Evolutionary conservation across 2,329 filamentous ascomycete genomes (phyloP).

Genomic region (Fusarium sublunatum): DNA sequence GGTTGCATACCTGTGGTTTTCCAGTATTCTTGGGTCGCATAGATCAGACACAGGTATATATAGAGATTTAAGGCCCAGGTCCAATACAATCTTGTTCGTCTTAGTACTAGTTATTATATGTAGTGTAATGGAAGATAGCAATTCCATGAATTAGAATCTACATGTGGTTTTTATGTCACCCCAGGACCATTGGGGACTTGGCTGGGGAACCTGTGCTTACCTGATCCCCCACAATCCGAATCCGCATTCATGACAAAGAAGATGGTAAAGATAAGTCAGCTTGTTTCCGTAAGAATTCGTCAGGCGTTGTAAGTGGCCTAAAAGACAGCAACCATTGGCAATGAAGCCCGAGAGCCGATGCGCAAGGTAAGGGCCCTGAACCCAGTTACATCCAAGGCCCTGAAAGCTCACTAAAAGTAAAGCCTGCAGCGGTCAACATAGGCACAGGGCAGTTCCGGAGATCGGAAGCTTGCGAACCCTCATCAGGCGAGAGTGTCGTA

Average conservation of each 20-base stretch:
- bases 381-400: background rate
- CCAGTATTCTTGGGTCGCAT: too few relatives aligned
- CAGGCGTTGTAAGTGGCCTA: too few relatives aligned
- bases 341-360: background rate
- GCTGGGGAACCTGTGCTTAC: background rate
- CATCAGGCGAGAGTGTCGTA: conserved; percentile 39
- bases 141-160: too few relatives aligned
- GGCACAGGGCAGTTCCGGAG: conserved; percentile 32
- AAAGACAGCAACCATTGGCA: too few relatives aligned
- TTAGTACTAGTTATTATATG: too few relatives aligned
- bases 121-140: too few relatives aligned
- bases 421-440: conserved; percentile 17
- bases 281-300: background rate
- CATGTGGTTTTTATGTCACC: too few relatives aligned
- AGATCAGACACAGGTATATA: too few relatives aligned
- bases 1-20: too few relatives aligned
- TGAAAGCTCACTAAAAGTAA: background rate
- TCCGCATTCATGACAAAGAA: conserved; percentile 18
- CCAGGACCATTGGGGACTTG: too few relatives aligned
- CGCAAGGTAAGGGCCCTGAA: conserved; percentile 4
- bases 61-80: too few relatives aligned
- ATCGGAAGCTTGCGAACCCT: conserved; percentile 39
- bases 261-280: conserved; percentile 5
- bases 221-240: conserved; percentile 36
- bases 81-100: too few relatives aligned